These are phyloP conservation scores for Musa troglodytarum DNA, from an alignment of 176 grass and related monocot genomes.

Conservation along the genomic window DNA sequence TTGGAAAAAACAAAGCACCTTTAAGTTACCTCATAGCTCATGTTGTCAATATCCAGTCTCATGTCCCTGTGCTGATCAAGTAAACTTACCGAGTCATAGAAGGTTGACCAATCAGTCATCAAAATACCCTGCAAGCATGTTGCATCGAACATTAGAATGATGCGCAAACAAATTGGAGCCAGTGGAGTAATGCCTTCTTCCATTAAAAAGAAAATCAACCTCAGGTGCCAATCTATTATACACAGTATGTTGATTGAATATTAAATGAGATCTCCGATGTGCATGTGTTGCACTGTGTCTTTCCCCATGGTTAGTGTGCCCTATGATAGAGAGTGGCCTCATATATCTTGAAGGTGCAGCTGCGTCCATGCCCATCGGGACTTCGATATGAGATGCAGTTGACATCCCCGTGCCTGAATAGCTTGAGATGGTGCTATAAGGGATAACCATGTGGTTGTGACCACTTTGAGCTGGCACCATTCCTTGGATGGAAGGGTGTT, in stretches of 20 bases:
- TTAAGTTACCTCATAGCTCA: constrained; percentile 71
- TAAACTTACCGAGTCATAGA: constrained; percentile 29
- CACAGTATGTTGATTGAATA: constrained; percentile 14
- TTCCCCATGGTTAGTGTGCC: constrained; percentile 32
- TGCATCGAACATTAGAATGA: neutral
- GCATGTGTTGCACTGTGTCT: constrained; percentile 37
- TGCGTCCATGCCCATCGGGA: constrained; percentile 3
- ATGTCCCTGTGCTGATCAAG: constrained; percentile 69
- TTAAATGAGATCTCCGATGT: constrained; percentile 29
- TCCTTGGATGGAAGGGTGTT: constrained; percentile 20
- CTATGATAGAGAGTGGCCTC: constrained; percentile 22
- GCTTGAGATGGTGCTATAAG: constrained; percentile 11
- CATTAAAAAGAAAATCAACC: neutral
- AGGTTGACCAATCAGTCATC: constrained; percentile 22
- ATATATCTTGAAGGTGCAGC: constrained; percentile 41
- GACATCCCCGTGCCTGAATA: neutral
- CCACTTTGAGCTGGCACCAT: constrained; percentile 19
- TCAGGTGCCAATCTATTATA: constrained; percentile 27
- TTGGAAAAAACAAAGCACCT: neutral
- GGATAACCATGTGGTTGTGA: constrained; percentile 27
- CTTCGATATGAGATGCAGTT: neutral
- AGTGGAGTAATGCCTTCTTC: neutral
- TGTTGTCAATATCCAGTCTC: constrained; percentile 75
- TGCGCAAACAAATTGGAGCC: neutral
- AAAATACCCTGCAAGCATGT: constrained; percentile 36